Conservation (phyloP, 495 filamentous ascomycete genomes). For the Hyaloscypha finlandica region DNA sequence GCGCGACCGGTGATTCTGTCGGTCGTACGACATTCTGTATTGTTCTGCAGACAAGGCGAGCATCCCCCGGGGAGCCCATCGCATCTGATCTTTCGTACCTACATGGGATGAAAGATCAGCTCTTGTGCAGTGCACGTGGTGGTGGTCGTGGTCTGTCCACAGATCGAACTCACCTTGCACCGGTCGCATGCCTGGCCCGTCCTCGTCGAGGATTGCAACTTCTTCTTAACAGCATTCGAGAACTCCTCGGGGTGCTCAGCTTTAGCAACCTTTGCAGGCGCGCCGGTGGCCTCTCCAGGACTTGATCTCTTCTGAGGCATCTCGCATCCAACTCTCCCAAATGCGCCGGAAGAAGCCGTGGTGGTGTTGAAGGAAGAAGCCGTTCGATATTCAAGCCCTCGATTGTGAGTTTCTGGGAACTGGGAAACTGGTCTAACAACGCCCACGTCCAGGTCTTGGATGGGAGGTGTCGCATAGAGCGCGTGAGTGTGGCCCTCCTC, state of each 20-base stretch:
- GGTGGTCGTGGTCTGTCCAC: neutral
- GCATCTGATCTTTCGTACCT: constrained; percentile 86
- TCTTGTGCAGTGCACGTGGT: neutral
- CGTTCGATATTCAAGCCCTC: constrained; percentile 5
- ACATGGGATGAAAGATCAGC: constrained; percentile 11
- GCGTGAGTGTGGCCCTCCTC: constrained; percentile 12
- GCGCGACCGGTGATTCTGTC: constrained; percentile 86
- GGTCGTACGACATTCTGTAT: constrained; percentile 75
- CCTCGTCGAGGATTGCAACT: constrained; percentile 61
- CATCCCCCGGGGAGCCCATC: constrained; percentile 74
- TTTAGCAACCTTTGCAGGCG: constrained; percentile 42
- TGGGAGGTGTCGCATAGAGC: constrained; percentile 19
- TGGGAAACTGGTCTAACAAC: constrained; percentile 65
- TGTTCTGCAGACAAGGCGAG: constrained; percentile 69
- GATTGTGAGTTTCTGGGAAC: constrained; percentile 12
- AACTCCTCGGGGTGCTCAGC: constrained; percentile 62
- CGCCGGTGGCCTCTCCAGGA: constrained; percentile 16
- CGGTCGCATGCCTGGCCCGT: constrained; percentile 90
- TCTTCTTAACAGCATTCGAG: constrained; percentile 66
- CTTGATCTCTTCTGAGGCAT: constrained; percentile 28
- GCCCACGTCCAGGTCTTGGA: constrained; percentile 60
- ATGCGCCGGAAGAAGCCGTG: neutral
- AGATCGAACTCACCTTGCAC: constrained; percentile 67
- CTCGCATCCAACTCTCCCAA: neutral
- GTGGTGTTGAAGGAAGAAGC: constrained; percentile 14